Conservation (phyloP, 441 rosid species). For the Populus tomentosa region DNA sequence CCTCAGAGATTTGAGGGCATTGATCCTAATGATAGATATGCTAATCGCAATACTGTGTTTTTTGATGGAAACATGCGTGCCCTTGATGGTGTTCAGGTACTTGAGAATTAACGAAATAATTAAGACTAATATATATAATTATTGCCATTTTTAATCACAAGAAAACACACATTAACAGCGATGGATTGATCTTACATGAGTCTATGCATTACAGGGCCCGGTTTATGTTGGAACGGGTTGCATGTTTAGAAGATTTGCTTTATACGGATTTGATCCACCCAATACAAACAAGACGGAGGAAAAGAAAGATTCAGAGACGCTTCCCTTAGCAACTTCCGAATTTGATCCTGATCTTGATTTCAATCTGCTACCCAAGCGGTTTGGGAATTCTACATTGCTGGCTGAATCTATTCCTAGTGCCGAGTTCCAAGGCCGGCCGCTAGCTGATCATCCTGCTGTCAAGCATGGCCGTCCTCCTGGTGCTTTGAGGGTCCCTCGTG, state of each 20-base stretch:
- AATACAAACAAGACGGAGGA: constrained; percentile 37
- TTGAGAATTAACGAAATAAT: not conserved
- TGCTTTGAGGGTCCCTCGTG: constrained; percentile 62
- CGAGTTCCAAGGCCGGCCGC: constrained; percentile 78
- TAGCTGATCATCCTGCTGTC: constrained; percentile 83
- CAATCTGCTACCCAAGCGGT: constrained; percentile 69
- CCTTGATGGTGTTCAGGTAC: constrained; percentile 86
- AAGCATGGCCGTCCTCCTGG: constrained; percentile 83
- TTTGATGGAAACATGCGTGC: constrained; percentile 95
- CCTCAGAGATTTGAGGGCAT: constrained; percentile 95
- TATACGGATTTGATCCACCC: constrained; percentile 86
- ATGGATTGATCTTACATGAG: not conserved
- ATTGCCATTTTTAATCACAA: no score
- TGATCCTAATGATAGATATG: constrained; percentile 89
- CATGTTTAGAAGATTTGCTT: constrained; percentile 83
- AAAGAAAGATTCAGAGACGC: constrained; percentile 43
- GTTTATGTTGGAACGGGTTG: constrained; percentile 88
- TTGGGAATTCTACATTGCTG: constrained; percentile 80
- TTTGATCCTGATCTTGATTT: constrained; percentile 77
- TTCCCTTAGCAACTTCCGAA: constrained; percentile 58
- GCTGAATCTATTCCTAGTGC: constrained; percentile 70
- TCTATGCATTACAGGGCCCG: constrained; percentile 51
- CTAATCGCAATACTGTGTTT: constrained; percentile 83
- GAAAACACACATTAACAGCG: no score
- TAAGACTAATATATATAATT: no score